Evolutionary conservation across 768 basidiomycete species (phyloP), one percentile per base, ranked within the genome.

Genomic region (Plicaturopsis crispa): DNA sequence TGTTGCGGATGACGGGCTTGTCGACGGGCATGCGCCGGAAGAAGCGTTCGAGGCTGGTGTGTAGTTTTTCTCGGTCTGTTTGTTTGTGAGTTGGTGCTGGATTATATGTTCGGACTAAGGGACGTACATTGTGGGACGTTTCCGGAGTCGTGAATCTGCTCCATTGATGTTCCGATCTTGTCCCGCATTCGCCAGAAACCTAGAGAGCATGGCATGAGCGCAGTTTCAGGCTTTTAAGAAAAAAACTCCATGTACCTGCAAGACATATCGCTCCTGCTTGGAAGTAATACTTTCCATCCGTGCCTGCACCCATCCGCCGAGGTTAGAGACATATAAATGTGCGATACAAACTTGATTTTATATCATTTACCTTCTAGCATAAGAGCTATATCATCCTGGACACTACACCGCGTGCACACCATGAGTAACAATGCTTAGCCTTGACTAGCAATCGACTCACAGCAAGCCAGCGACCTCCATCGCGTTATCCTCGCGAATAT

Each of bases 141-240:
- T 19, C 86, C 84, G 19, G 69, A 65, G 39, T 63, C 57, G 57
- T 88, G 84, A 31, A 87, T 85, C 38, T 84, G 77, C 38, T 84
- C 78, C 24, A 87, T 61, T 16, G 77, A 65, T 48, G 78, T 62
- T 5, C 84, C 87, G 38, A 84, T 73, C 61, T 87, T 87, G 58
- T 87, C 84, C 45, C 70, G 54, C 60, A 87, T 67, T 13, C 84
- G 69, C 86, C 85, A 87, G 44, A 75, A 79, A 17, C 85, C 85
- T 83, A 49, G 30, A 23, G 43, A 31, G 43, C 40, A 42, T 5
- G 19, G 44, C 4, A 24, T 16, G 36, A 35, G 6, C 19, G 16
- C 19, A 26, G 32, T 13, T n/a, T 14, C 30, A 10, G 13, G 23
- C 28, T 44, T 20, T n/a, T 23, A 38, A 16, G 16, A 24, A 18